A percentile compares a stretch with the other conserved stretches of the same genome.
Evolutionary conservation across 1,139 yeast genomes (phyloP).

Genomic region (Chernovozyma aurita): DNA sequence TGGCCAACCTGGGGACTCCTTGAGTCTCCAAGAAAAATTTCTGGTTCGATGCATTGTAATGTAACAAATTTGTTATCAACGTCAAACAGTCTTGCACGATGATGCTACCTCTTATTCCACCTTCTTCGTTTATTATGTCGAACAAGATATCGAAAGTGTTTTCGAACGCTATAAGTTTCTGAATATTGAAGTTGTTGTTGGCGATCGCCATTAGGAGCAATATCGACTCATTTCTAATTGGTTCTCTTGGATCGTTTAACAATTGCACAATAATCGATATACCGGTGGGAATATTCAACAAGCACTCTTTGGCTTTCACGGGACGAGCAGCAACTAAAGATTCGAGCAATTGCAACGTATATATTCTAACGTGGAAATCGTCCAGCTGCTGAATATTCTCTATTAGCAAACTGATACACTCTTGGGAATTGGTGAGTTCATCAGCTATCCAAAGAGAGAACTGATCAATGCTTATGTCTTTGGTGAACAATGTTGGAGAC

Average conservation of each 20-base stretch:
- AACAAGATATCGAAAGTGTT: slow-evolving; percentile 83
- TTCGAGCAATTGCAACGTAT: slow-evolving; percentile 79
- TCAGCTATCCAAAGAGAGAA: slow-evolving; percentile 95
- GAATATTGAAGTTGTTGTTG: slow-evolving; percentile 79
- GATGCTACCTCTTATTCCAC: slow-evolving; percentile 87
- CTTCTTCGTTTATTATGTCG: slow-evolving; percentile 76
- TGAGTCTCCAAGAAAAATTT: slow-evolving; percentile 83
- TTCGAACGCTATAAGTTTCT: slow-evolving; percentile 91
- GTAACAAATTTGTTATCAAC: slow-evolving; percentile 64
- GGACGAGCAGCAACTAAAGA: slow-evolving; percentile 81
- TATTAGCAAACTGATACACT: slow-evolving; percentile 54
- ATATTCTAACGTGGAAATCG: slow-evolving; percentile 75
- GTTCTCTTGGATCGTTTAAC: slow-evolving; percentile 73
- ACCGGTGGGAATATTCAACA: slow-evolving; percentile 74
- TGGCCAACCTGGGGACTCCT: slow-evolving; percentile 62
- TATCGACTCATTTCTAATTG: slow-evolving; percentile 86
- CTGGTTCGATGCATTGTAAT: slow-evolving; percentile 88
- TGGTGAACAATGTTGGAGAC: slow-evolving; percentile 66
- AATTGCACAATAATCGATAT: slow-evolving; percentile 68
- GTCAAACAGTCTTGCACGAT: slow-evolving; percentile 87
- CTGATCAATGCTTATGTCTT: slow-evolving; percentile 58
- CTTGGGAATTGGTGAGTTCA: slow-evolving; percentile 72
- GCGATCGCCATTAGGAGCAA: slow-evolving; percentile 79
- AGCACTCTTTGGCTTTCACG: slow-evolving; percentile 64
- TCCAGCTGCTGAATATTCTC: slow-evolving; percentile 46